Evolutionary conservation across 257 asterid genomes (phyloP).

Genomic region (Leptodermis oblonga): DNA sequence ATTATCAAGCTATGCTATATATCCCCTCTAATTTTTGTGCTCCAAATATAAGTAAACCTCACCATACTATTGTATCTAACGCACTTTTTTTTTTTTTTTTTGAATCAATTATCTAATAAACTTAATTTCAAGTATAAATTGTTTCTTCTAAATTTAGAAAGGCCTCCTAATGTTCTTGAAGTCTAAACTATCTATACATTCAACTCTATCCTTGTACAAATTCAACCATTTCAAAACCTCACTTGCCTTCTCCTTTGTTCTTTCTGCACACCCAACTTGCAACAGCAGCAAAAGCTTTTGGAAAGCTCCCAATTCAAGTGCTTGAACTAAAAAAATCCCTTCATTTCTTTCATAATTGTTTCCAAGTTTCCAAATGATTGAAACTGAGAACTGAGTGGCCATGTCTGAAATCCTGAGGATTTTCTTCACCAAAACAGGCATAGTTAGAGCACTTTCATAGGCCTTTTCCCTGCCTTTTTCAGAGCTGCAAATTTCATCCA

Average conservation of each 20-base stretch:
- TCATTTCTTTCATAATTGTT: slow-evolving; percentile 13
- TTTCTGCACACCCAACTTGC: slow-evolving; percentile 45
- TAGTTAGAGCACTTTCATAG: slow-evolving; percentile 28
- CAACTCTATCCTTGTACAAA: slow-evolving; percentile 27
- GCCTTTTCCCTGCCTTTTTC: slow-evolving; percentile 39
- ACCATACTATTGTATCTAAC: too few species aligned
- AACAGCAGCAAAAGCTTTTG: slow-evolving; percentile 45
- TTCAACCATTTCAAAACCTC: slow-evolving; percentile 44
- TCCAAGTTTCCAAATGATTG: slow-evolving; percentile 37
- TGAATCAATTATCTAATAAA: too few species aligned
- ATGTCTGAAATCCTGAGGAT: slow-evolving; percentile 41
- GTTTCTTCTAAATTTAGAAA: too few species aligned
- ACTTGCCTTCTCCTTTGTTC: slow-evolving; percentile 43
- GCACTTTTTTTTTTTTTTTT: too few species aligned
- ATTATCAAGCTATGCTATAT: too few species aligned
- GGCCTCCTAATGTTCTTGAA: slow-evolving; percentile 41
- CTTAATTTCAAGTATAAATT: too few species aligned
- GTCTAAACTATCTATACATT: slow-evolving; percentile 46
- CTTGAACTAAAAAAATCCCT: slow-evolving; percentile 27
- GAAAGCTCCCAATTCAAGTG: slow-evolving; percentile 47
- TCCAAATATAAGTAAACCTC: too few species aligned
- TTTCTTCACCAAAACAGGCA: slow-evolving; percentile 54
- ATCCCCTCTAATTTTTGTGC: too few species aligned
- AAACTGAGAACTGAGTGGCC: slow-evolving; percentile 48
- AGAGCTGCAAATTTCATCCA: slow-evolving; percentile 40